phyloP scores from a whole-genome alignment of 441 rosid genomes.

The California macrophylla region DNA sequence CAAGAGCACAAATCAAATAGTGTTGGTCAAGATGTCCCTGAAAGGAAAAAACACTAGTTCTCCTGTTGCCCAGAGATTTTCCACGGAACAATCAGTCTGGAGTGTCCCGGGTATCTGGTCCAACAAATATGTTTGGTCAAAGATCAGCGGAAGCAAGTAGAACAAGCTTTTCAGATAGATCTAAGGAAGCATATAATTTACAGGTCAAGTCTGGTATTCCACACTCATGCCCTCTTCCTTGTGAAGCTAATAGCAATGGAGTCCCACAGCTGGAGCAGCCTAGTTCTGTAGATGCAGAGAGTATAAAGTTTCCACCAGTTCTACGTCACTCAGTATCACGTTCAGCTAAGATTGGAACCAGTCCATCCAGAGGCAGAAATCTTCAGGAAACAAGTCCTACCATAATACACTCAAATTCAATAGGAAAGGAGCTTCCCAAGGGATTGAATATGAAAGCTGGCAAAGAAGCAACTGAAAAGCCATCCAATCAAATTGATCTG shows the following conservation, averaged over 20 bases:
- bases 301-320: slow-evolving; percentile 17
- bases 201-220: slow-evolving; percentile 25
- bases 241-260: slow-evolving; percentile 32
- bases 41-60: slow-evolving; percentile 34
- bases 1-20: slow-evolving; percentile 29
- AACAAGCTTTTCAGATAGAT: slow-evolving; percentile 32
- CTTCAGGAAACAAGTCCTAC: slow-evolving; percentile 30
- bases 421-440: slow-evolving; percentile 28
- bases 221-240: slow-evolving; percentile 34
- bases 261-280: slow-evolving; percentile 26
- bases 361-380: slow-evolving; percentile 31
- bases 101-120: slow-evolving; percentile 30
- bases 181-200: slow-evolving; percentile 23
- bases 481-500: not conserved
- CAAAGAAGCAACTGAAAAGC: slow-evolving; percentile 33
- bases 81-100: slow-evolving; percentile 27
- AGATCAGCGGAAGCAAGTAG: slow-evolving; percentile 33
- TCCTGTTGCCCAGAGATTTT: slow-evolving; percentile 39
- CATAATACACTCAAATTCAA: slow-evolving; percentile 14
- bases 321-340: slow-evolving; percentile 22
- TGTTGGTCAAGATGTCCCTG: slow-evolving; percentile 26
- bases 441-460: slow-evolving; percentile 29
- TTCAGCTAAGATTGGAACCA: slow-evolving; percentile 29
- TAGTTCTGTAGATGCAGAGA: slow-evolving; percentile 29
- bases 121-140: slow-evolving; percentile 23